A percentile compares a stretch with the other conserved stretches of the same genome.
phyloP scores from a whole-genome alignment of 192 early-diverging fungal genomes.

The Rhizophagus sp. region DNA sequence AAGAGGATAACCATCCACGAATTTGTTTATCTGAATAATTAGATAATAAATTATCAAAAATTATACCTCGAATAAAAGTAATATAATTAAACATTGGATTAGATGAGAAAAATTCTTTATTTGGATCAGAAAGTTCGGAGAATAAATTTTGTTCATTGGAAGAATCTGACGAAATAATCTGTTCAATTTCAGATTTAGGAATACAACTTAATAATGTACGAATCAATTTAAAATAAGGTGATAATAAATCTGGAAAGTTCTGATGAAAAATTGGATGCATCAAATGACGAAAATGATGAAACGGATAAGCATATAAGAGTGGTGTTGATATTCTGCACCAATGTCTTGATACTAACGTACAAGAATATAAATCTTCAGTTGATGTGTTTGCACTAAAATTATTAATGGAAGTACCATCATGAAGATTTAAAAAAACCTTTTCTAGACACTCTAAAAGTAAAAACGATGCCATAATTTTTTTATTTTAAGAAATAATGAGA shows the following conservation, averaged over 20 bases:
- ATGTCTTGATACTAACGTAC: neutral
- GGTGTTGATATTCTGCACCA: neutral
- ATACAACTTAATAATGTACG: neutral
- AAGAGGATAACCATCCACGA: neutral
- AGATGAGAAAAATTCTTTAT: too few relatives aligned
- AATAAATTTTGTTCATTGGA: neutral
- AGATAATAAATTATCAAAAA: too few relatives aligned
- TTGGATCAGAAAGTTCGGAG: too few relatives aligned
- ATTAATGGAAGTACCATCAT: neutral
- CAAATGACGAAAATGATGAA: neutral
- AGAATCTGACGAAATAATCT: neutral
- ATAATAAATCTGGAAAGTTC: neutral
- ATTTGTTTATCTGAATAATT: too few relatives aligned
- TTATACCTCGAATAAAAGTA: too few relatives aligned
- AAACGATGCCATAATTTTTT: neutral
- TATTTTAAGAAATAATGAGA: neutral
- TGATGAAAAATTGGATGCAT: too few relatives aligned
- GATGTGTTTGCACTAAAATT: neutral
- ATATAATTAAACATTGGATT: too few relatives aligned
- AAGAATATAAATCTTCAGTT: neutral
- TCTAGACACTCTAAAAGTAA: neutral
- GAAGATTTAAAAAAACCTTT: neutral
- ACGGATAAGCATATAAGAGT: neutral
- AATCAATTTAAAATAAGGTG: neutral
- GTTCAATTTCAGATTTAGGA: neutral